phyloP scores from a whole-genome alignment of 306 rosid species.

The Prunus kanzakura region DNA sequence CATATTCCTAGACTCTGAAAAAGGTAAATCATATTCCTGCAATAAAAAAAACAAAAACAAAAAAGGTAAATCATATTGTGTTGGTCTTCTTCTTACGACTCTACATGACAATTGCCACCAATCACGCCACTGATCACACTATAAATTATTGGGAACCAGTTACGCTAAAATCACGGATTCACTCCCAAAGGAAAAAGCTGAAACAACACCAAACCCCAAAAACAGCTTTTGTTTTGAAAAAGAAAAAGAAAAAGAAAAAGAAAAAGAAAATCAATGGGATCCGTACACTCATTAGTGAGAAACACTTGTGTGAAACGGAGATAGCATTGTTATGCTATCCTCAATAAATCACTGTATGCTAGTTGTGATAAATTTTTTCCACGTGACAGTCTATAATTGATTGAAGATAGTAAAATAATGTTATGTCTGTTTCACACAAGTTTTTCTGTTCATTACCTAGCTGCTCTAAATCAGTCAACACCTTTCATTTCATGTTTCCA shows the following conservation, averaged over 20 bases:
- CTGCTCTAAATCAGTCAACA: neutral
- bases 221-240: neutral
- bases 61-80: too few species aligned
- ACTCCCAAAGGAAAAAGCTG: neutral
- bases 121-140: slow-evolving; percentile 26
- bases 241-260: neutral
- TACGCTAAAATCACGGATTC: neutral
- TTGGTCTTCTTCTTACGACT: too few species aligned
- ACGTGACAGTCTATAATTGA: too few species aligned
- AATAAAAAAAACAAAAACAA: too few species aligned
- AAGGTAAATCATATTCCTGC: too few species aligned
- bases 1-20: too few species aligned
- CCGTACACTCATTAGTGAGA: neutral
- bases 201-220: slow-evolving; percentile 3
- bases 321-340: too few species aligned
- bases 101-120: slow-evolving; percentile 14
- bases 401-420: too few species aligned
- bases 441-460: neutral
- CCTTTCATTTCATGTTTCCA: neutral
- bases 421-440: too few species aligned
- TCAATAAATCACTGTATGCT: too few species aligned
- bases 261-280: neutral
- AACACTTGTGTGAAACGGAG: too few species aligned
- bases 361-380: accelerated
- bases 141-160: neutral